Evolutionary conservation across 83 land plant genomes (phyloP).

Genomic region (Thuja plicata): DNA sequence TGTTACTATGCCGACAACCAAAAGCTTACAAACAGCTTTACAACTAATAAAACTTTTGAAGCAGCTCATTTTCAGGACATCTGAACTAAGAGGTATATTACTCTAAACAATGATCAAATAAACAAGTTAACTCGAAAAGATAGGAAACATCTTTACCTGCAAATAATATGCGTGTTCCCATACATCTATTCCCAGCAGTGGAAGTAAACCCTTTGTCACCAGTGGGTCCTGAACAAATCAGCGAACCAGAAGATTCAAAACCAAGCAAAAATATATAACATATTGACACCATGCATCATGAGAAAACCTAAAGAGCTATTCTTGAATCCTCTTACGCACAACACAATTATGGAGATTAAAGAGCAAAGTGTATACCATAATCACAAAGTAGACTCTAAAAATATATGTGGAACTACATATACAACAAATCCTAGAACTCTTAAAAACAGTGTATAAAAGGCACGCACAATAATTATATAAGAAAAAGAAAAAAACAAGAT

Average conservation of each 20-base stretch:
- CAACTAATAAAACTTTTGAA: background rate
- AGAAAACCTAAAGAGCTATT: background rate
- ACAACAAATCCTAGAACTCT: background rate
- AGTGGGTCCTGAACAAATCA: constrained; percentile 69
- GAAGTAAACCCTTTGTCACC: constrained; percentile 78
- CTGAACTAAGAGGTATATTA: background rate
- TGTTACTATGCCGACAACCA: background rate
- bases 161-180: constrained; percentile 99
- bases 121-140: background rate
- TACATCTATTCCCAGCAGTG: constrained; percentile 94
- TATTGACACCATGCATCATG: background rate
- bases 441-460: background rate
- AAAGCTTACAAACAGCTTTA: background rate
- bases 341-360: background rate
- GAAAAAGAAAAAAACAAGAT: background rate
- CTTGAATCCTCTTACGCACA: background rate
- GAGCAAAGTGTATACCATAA: background rate
- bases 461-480: background rate
- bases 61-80: background rate
- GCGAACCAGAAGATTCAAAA: background rate
- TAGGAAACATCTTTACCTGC: constrained; percentile 53
- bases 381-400: background rate
- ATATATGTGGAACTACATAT: background rate
- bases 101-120: background rate
- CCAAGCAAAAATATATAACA: background rate